Evolutionary conservation across 2,329 filamentous ascomycete genomes (phyloP), one percentile per base, ranked within the genome.

Genomic region (Echinosphaeria canescens): DNA sequence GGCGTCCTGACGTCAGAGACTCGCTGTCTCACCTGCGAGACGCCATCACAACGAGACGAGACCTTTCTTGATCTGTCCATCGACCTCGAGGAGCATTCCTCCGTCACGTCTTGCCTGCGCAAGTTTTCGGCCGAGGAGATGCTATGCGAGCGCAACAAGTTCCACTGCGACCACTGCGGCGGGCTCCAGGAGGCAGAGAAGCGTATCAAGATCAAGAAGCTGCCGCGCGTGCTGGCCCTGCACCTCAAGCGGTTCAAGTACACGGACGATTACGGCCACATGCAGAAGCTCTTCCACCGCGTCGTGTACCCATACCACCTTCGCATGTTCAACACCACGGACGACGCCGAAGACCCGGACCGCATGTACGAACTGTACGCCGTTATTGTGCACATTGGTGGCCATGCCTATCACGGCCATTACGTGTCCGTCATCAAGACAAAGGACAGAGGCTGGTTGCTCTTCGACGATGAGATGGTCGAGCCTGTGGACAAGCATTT

Each of bases 341-440:
- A 93, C 34, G 85, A 95, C 33, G 81, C 84, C 11, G 78, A 85
- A 38, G 84, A 95, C 38, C 81, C 81, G 1, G 88, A 98, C 48
- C 69, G 84, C 20, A 52, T 98, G 20, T 98, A 98, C 48, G 88
- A 98, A 54, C 57, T 98, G 2, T 98, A 98, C 42, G 88, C 85
- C 0, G 84, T 98, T 4, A 82, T 98, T 8, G 81, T 98, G 13
- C 88, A 98, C 42, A 95, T 98, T 34, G 88, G 88, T 28, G 82
- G 82, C 26, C 90, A 91, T 13, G 85, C 88, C 4, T 93, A 93
- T 42, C 88, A 98, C 43, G 88, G 88, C 4, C 88, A 98, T 47
- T 98, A 98, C 39, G 82, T 98, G 17, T 82, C 84, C 5, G 88
- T 98, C 29, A 84, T 98, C 55, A 98, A 98, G 51, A 95, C 88